phyloP scores from a whole-genome alignment of 768 basidiomycete genomes.

The Termitomyces sp. region DNA sequence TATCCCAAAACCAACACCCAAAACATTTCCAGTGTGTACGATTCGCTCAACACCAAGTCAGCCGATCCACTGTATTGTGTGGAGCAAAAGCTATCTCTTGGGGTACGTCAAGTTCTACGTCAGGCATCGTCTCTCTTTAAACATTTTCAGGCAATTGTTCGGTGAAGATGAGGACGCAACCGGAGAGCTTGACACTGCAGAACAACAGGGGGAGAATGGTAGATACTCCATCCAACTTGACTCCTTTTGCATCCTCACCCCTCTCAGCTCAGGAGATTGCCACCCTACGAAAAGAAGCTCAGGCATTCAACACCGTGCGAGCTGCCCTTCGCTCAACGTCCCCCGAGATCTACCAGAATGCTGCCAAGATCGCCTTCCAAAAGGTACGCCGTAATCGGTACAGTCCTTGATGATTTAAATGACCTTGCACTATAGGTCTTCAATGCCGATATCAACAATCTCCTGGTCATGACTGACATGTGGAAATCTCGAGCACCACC shows the following conservation, averaged over 20 bases:
- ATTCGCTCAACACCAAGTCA: conserved; percentile 96
- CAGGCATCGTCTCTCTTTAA: neutral
- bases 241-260: neutral
- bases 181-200: conserved; percentile 86
- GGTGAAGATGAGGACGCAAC: conserved; percentile 87
- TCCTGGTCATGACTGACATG: conserved; percentile 95
- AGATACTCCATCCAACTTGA: conserved; percentile 12
- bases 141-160: conserved; percentile 72
- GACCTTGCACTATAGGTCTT: conserved; percentile 60
- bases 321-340: conserved; percentile 50
- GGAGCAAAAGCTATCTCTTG: conserved; percentile 96
- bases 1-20: conserved; percentile 87
- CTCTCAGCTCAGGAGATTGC: conserved; percentile 82
- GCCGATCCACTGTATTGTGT: conserved; percentile 98
- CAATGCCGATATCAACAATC: conserved; percentile 78
- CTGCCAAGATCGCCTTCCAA: conserved; percentile 72
- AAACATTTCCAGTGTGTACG: conserved; percentile 96
- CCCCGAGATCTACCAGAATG: conserved; percentile 30
- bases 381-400: conserved; percentile 51
- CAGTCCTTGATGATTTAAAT: neutral
- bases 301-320: conserved; percentile 83
- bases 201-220: conserved; percentile 94
- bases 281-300: conserved; percentile 82
- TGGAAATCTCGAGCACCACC: conserved; percentile 92
- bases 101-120: conserved; percentile 48